Evolutionary conservation across 129 eudicot species (phyloP), one percentile per base, ranked within the genome.

Genomic region (Arctium minus): DNA sequence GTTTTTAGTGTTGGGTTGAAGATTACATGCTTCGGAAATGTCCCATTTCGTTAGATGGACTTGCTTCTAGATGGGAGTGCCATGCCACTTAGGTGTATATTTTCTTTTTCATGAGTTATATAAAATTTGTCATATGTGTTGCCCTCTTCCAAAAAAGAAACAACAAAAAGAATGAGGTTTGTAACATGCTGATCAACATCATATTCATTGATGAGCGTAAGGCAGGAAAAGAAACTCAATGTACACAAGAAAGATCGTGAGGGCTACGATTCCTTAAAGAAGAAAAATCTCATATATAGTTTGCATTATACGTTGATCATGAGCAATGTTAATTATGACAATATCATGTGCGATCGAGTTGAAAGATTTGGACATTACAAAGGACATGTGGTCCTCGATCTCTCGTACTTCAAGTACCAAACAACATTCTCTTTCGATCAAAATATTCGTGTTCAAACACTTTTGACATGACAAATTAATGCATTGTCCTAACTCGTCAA

Each of bases 401-500:
- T n/a, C 68, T 60, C 68, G 18, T 60, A 60, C 68, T 60, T 60
- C 68, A 60, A 60, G 68, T 60, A 60, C 68, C 68, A 60, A 60
- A n/a, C 68, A 60, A 60, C 68, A 60, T 60, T 60, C 68, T 60
- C 9, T 60, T 56, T n/a, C 9, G 29, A 60, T 60, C 68, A 60
- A 60, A 56, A 60, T 2, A 1, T n/a, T 60, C 64, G 13, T 13
- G 64, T 62, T 78, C 29, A 37, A 37, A 64, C 38, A 78, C 27
- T 53, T 64, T 56, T 62, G 11, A 77, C 40, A 37, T 35, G 3
- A 77, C 68, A 48, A 64, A 62, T 70, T 56, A 56, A 56, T 78
- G 38, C 22, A 56, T 78, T 62, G 81, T 64, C 81, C 81, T 62
- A 44, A 37, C 7, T 78, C 74, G 65, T 5, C 74, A 78, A 22